Evolutionary conservation across 495 filamentous ascomycete species (phyloP), one percentile per base, ranked within the genome.

Genomic region (Xylaria nigripes): DNA sequence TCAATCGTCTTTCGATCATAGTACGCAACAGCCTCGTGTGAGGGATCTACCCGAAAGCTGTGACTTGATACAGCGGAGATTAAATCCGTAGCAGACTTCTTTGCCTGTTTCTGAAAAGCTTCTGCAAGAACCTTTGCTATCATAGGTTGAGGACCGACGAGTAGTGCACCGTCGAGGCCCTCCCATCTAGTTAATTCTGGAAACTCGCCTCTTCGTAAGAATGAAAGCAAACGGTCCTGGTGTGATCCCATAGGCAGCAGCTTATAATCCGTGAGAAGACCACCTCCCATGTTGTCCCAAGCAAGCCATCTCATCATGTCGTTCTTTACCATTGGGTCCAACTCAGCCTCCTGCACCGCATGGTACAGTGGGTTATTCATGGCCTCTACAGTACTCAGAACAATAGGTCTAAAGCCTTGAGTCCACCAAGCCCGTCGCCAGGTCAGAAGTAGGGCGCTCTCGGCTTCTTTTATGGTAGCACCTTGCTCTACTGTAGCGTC

Each of bases 361-460:
- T 86, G 77, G 63, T 92, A 95, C 9, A 88, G 64, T 0, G 85
- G 86, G 60, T 95, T 90, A 59, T 86, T 85, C 80, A 86, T 86
- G 9, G 91, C 91, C 64, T 97, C 93, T 10, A 80, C 83, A 22
- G 80, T 78, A 23, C 86, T 82, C 52, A 98, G 70, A 40, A 97
- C 84, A 12, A 93, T 76, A 1, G 93, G 93, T 48, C 77, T 83
- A 66, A 98, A 96, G 6, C 93, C 93, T 58, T 92, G 79, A 12
- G 90, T 90, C 83, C 87, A 96, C 87, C 90, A 96, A 7, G 91
- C 93, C 48, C 90, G 77, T 50, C 90, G 80, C 93, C 93, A 98
- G 50, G 86, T 81, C 49, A 94, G 77, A 34, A 98, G 73, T 43
- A 98, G 71, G 60, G 84, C 79, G 58, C 83, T 83, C 63, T 97